These are phyloP conservation scores for Zangia roseola DNA, from an alignment of 768 basidiomycete species.

Conservation along the genomic window DNA sequence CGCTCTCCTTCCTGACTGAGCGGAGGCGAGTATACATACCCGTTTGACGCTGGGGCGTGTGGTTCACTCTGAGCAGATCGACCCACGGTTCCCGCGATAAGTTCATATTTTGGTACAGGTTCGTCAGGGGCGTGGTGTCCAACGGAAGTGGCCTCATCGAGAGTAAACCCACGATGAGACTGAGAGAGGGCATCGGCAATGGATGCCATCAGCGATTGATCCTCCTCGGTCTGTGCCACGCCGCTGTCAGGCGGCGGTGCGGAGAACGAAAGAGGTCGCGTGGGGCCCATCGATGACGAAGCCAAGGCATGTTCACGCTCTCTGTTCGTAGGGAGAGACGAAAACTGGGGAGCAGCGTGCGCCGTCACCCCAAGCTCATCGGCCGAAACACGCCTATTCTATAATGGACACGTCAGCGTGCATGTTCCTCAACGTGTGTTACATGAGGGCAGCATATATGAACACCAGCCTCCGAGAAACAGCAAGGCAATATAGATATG, in stretches of 20 bases:
- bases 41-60: slow-evolving; percentile 18
- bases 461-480: slow-evolving; percentile 19
- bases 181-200: slow-evolving; percentile 38
- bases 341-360: slow-evolving; percentile 42
- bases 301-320: slow-evolving; percentile 29
- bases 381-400: slow-evolving; percentile 21
- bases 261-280: slow-evolving; percentile 6
- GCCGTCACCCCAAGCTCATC: slow-evolving; percentile 27
- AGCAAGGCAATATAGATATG: slow-evolving; percentile 13
- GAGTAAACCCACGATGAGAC: slow-evolving; percentile 23
- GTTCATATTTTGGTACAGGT: slow-evolving; percentile 39
- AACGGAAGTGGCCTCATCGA: slow-evolving; percentile 22
- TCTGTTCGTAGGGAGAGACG: slow-evolving; percentile 59
- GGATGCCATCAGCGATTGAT: slow-evolving; percentile 38
- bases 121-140: slow-evolving; percentile 29
- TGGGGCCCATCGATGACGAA: slow-evolving; percentile 10
- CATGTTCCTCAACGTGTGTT: slow-evolving; percentile 7
- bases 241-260: slow-evolving; percentile 6
- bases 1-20: slow-evolving; percentile 13
- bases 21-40: slow-evolving; percentile 6
- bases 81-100: slow-evolving; percentile 7
- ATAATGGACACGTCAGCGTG: slow-evolving; percentile 11
- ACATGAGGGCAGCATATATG: slow-evolving; percentile 7
- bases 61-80: slow-evolving; percentile 15
- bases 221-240: slow-evolving; percentile 17